Base-by-base conservation (phyloP, 2,329 filamentous ascomycete genomes). In the Cordyceps militaris region DNA sequence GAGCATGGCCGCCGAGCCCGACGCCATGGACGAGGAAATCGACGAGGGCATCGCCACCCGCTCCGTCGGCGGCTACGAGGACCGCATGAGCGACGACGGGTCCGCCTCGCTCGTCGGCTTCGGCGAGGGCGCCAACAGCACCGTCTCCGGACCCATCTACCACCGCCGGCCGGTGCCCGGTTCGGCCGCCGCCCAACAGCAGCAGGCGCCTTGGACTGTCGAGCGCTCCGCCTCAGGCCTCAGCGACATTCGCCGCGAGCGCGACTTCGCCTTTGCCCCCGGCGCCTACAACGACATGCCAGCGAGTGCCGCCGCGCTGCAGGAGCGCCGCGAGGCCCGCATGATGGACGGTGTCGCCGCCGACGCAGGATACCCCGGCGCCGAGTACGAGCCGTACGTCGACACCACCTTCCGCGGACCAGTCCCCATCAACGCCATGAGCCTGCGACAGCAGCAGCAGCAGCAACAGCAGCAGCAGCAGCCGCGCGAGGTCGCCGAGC, bases 91-190 rank as follows among this genome's bases (percentile, higher is more conserved):
- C 65, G 91, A 96, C 65, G 91, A 96, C 66, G 88, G 86, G 8
- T 86, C 85, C 54, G 89, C 87, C 2, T 93, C 88, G 61, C 79
- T 97, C 6, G 93, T 97, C 10, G 93, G 88, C 0, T 97, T 97
- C 65, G 93, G 93, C 51, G 92, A 97, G 70, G 93, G 92, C 34
- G 92, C 93, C 10, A 89, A 87, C 64, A 91, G 88, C 70, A 91
- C 91, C 5, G 86, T 92, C 58, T 90, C 86, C 60, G 91, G 91
- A 0, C 89, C 89, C 40, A 88, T 88, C 67, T 81, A 88, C 73
- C 76, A 82, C 69, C 73, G 80, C 60, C 69, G 80, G 49, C 70
- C 76, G 52, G 71, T 72, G 62, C 77, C 75, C 63, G 44, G 24
- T n/a, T 73, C 67, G 61, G n/a, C 34, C 14, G 72, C 64, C 59